These are phyloP conservation scores for Triticum timopheevii DNA, from an alignment of 176 grass and related monocot species.

Conservation along the genomic window DNA sequence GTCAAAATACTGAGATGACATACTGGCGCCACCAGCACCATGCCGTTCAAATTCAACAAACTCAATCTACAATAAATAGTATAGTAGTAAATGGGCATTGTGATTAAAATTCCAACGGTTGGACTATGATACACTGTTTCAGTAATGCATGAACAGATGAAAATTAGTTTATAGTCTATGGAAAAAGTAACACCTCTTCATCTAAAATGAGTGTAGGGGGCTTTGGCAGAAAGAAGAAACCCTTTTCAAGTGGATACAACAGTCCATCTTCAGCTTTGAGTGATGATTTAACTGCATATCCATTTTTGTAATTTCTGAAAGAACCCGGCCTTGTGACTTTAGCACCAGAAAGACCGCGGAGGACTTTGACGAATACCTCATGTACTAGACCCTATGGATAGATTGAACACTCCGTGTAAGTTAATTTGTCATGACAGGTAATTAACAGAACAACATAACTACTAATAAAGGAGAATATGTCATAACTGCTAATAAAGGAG, in stretches of 20 bases:
- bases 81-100: conserved; percentile 12
- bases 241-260: conserved; percentile 95
- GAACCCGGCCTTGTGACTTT: conserved; percentile 93
- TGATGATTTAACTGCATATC: conserved; percentile 99
- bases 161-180: conserved; percentile 22
- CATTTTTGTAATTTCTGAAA: conserved; percentile 88
- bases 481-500: not conserved
- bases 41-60: conserved; percentile 86
- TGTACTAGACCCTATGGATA: conserved; percentile 71
- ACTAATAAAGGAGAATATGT: not conserved
- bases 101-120: not conserved
- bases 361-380: conserved; percentile 89
- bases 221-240: conserved; percentile 98
- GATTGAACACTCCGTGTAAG: conserved; percentile 3
- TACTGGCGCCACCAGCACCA: conserved; percentile 65
- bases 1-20: conserved; percentile 86
- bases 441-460: conserved; percentile 14
- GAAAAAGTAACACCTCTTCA: conserved; percentile 69
- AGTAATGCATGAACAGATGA: conserved; percentile 8
- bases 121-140: conserved; percentile 4
- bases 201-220: conserved; percentile 98
- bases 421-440: not conserved
- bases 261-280: conserved; percentile 99
- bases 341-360: conserved; percentile 89
- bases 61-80: conserved; percentile 57